A percentile compares a stretch with the other conserved stretches of the same genome.
phyloP scores from a whole-genome alignment of 1,139 yeast species.

The Zygotorulaspora mrakii region DNA sequence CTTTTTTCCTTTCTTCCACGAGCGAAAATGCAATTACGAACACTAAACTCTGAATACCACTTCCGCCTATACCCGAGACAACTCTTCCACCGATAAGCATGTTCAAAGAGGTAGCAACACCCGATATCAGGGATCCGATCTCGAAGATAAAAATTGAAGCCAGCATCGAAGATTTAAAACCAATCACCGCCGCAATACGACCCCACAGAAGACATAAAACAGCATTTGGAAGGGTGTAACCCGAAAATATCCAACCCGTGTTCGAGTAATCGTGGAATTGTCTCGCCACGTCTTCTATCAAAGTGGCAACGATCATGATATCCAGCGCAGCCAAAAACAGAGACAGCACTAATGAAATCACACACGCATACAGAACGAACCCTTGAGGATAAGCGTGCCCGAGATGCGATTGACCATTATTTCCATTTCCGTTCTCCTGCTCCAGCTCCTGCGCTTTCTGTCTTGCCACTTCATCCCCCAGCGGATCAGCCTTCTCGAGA shows the following conservation, averaged over 20 bases:
- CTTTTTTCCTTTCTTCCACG: constrained; percentile 56
- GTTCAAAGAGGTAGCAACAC: constrained; percentile 52
- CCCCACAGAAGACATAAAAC: constrained; percentile 61
- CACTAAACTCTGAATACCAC: constrained; percentile 60
- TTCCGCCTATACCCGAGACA: constrained; percentile 70
- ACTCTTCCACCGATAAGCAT: constrained; percentile 68
- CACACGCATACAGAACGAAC: constrained; percentile 31
- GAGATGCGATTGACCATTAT: background rate
- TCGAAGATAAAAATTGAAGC: constrained; percentile 54
- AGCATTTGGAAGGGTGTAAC: constrained; percentile 58
- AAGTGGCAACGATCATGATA: constrained; percentile 61
- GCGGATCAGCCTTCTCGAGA: background rate
- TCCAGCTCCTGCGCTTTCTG: too few relatives aligned
- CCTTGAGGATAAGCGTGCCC: constrained; percentile 10
- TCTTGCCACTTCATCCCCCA: background rate
- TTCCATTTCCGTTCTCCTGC: background rate
- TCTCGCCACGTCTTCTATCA: constrained; percentile 52
- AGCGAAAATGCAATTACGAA: constrained; percentile 58
- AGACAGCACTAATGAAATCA: constrained; percentile 47
- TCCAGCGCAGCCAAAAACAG: constrained; percentile 63
- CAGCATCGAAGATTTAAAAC: constrained; percentile 52
- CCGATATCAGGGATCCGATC: constrained; percentile 60
- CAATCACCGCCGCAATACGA: constrained; percentile 55
- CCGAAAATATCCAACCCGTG: constrained; percentile 60
- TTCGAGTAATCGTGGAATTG: constrained; percentile 52